phyloP scores from a whole-genome alignment of 805 yeast genomes.

The Maudiozyma turicensis region DNA sequence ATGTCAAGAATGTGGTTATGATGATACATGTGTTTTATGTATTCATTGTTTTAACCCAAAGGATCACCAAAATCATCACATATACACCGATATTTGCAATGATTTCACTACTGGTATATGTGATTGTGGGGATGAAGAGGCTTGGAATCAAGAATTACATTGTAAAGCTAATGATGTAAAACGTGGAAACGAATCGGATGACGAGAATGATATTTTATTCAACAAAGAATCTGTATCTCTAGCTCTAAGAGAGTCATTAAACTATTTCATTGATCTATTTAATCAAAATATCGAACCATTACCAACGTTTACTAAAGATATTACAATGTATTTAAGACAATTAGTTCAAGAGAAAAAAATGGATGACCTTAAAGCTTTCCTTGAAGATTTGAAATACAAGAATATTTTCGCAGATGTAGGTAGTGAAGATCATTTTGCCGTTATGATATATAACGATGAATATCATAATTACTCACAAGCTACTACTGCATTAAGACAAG shows the following conservation, averaged over 20 bases:
- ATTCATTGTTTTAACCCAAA: slow-evolving; percentile 59
- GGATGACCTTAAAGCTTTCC: slow-evolving; percentile 12
- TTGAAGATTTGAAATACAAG: slow-evolving; percentile 10
- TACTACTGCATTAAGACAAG: slow-evolving; percentile 35
- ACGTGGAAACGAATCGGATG: slow-evolving; percentile 28
- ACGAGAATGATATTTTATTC: slow-evolving; percentile 7
- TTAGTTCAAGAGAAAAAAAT: slow-evolving; percentile 18
- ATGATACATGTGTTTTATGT: slow-evolving; percentile 71
- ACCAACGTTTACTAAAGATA: slow-evolving; percentile 24
- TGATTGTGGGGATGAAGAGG: slow-evolving; percentile 64
- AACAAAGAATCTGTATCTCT: slow-evolving; percentile 15
- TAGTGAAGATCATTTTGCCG: slow-evolving; percentile 31
- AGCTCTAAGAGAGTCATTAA: slow-evolving; percentile 28
- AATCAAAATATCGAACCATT: slow-evolving; percentile 28
- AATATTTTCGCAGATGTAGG: slow-evolving; percentile 5
- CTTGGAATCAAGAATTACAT: slow-evolving; percentile 44
- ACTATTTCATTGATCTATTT: slow-evolving; percentile 35
- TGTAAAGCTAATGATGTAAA: slow-evolving; percentile 35
- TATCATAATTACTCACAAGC: slow-evolving; percentile 54
- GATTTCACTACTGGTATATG: slow-evolving; percentile 50
- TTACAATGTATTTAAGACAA: slow-evolving; percentile 23
- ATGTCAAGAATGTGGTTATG: slow-evolving; percentile 69
- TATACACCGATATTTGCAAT: slow-evolving; percentile 40
- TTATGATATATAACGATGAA: slow-evolving; percentile 74
- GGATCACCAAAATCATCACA: slow-evolving; percentile 61